Percentiles rank a stretch among this genome's conserved stretches.
Evolutionary conservation across 2,329 filamentous ascomycete species (phyloP).

Genomic region (Cercospora berteroae): DNA sequence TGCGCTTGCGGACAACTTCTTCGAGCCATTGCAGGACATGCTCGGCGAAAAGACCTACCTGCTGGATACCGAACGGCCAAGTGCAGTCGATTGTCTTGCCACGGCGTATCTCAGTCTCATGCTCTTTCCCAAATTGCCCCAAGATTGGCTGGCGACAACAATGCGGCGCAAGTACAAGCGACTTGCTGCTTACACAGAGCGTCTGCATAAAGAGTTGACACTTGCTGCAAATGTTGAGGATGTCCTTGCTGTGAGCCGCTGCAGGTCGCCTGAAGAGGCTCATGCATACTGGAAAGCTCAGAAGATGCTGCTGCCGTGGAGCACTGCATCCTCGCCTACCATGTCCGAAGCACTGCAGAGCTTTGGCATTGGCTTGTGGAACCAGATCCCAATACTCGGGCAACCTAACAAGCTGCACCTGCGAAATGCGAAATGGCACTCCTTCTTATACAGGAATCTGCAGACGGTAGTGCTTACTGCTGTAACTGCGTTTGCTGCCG

Average conservation of each 20-base stretch:
- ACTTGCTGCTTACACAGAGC: slow-evolving; percentile 41
- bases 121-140: slow-evolving; percentile 59
- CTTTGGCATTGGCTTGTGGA: slow-evolving; percentile 19
- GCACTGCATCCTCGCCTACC: slow-evolving; percentile 4
- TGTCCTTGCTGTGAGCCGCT: slow-evolving; percentile 6
- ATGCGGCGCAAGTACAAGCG: slow-evolving; percentile 51
- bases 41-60: slow-evolving; percentile 57
- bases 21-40: slow-evolving; percentile 67
- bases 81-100: slow-evolving; percentile 73
- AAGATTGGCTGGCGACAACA: slow-evolving; percentile 60
- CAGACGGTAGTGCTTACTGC: slow-evolving; percentile 24
- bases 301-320: slow-evolving; percentile 32
- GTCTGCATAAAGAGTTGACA: slow-evolving; percentile 32
- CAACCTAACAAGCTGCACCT: slow-evolving; percentile 17
- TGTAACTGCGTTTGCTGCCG: slow-evolving; percentile 20
- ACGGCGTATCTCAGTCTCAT: slow-evolving; percentile 78
- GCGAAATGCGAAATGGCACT: slow-evolving; percentile 15
- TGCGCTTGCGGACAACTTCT: slow-evolving; percentile 66
- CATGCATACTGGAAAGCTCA: slow-evolving; percentile 1
- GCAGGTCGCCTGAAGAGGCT: slow-evolving; percentile 7
- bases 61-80: slow-evolving; percentile 52
- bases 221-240: slow-evolving; percentile 30
- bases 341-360: slow-evolving; percentile 15
- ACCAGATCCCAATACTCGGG: slow-evolving; percentile 28
- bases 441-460: slow-evolving; percentile 26